These are phyloP conservation scores for Russula virescens DNA, from an alignment of 768 basidiomycete genomes.

Conservation along the genomic window DNA sequence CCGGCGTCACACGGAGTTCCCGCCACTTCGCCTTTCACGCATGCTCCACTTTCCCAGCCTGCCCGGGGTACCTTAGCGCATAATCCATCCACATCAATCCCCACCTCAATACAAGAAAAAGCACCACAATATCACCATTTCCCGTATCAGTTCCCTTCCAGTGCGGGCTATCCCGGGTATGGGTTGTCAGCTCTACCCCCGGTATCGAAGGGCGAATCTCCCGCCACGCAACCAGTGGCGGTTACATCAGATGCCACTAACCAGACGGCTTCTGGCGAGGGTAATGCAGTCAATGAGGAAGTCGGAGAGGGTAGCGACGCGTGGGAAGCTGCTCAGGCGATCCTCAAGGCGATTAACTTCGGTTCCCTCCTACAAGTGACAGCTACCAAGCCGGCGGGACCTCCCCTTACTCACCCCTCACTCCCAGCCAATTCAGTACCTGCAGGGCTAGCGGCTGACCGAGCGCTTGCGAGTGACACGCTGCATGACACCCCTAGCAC, in stretches of 20 bases:
- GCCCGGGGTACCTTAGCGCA: constrained; percentile 18
- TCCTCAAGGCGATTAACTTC: constrained; percentile 73
- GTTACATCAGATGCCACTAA: not conserved
- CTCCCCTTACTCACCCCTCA: constrained; percentile 1
- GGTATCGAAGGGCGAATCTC: constrained; percentile 5
- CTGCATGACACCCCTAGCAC: constrained; percentile 17
- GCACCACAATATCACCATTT: constrained; percentile 35
- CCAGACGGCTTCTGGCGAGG: not conserved
- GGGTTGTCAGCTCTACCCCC: constrained; percentile 25
- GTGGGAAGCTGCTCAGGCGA: constrained; percentile 74
- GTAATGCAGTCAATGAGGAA: constrained; percentile 28
- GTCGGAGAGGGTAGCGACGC: constrained; percentile 49
- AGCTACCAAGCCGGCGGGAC: constrained; percentile 19
- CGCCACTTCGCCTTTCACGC: constrained; percentile 15
- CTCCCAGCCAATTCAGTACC: not conserved
- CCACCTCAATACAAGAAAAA: constrained; percentile 28
- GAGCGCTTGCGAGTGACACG: not conserved
- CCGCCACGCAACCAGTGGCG: not conserved
- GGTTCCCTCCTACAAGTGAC: constrained; percentile 46
- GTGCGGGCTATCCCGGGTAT: constrained; percentile 29
- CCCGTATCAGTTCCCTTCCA: constrained; percentile 38
- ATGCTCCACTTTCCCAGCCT: constrained; percentile 14
- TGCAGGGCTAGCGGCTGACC: not conserved
- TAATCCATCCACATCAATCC: constrained; percentile 33
- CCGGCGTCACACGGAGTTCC: constrained; percentile 10